Evolutionary conservation across 23 red algal genomes (phyloP).

Genomic region (Cyanidioschyzon merolae): DNA sequence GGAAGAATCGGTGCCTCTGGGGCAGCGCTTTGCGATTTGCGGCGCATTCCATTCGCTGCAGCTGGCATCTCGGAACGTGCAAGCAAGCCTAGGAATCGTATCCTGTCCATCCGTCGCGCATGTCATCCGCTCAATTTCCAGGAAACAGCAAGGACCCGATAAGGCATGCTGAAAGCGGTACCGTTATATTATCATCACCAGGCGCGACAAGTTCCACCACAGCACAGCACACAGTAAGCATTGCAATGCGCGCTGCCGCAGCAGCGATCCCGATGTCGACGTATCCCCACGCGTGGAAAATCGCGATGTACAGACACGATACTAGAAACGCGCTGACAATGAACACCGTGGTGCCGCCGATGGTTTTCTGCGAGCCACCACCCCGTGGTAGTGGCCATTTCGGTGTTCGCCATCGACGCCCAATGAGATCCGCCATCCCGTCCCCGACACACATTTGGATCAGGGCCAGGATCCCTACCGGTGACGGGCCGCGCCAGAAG

Average conservation of each 20-base stretch:
- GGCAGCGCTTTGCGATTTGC: no score
- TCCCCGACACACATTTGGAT: constrained; percentile 35
- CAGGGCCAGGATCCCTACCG: constrained; percentile 23
- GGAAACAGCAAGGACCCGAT: background rate
- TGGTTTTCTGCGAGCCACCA: constrained; percentile 8
- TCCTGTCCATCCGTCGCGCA: background rate
- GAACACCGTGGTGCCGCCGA: constrained; percentile 18
- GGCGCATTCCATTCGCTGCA: no score
- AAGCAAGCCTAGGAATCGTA: no score
- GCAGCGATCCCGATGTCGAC: background rate
- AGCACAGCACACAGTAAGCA: background rate
- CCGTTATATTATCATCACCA: constrained; percentile 2
- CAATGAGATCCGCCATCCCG: constrained; percentile 24
- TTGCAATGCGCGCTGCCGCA: background rate
- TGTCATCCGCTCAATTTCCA: background rate
- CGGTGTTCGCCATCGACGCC: constrained; percentile 20
- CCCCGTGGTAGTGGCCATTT: constrained; percentile 12
- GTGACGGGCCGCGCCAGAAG: constrained; percentile 25
- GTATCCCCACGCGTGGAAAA: constrained; percentile 11
- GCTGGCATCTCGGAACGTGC: no score
- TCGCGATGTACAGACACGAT: constrained; percentile 2
- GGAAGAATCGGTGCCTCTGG: no score
- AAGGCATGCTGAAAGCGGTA: constrained; percentile 2
- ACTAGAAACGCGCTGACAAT: constrained; percentile 6
- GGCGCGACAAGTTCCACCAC: constrained; percentile 2